A percentile compares a stretch with the other conserved stretches of the same genome.
Evolutionary conservation across 2,329 filamentous ascomycete genomes (phyloP).

Genomic region (Sclerotinia borealis): DNA sequence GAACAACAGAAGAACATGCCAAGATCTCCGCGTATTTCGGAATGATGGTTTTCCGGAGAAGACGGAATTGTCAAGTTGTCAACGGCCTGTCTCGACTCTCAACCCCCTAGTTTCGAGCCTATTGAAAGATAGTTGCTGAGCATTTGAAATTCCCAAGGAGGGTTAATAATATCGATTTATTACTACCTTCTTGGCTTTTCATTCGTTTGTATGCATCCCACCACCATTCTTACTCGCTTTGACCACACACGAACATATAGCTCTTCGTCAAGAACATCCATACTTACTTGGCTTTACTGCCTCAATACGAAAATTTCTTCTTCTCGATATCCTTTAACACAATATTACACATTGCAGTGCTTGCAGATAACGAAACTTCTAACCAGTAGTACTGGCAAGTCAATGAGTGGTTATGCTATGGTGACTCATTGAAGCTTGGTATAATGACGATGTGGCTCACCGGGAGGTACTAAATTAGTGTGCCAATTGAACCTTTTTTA

Average conservation of each 20-base stretch:
- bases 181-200: too few species aligned
- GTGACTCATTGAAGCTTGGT: not conserved
- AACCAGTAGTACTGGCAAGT: not conserved
- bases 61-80: not conserved
- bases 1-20: not conserved
- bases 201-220: too few species aligned
- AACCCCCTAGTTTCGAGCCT: too few species aligned
- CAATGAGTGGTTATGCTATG: not conserved
- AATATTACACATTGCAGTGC: too few species aligned
- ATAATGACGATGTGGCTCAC: not conserved
- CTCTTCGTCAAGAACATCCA: too few species aligned
- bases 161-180: too few species aligned
- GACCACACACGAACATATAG: too few species aligned
- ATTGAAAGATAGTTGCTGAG: too few species aligned
- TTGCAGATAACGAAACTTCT: too few species aligned
- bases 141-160: too few species aligned
- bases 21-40: not conserved
- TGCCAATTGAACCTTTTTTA: not conserved
- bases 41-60: not conserved
- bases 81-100: too few species aligned
- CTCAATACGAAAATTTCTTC: not conserved
- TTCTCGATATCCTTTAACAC: not conserved
- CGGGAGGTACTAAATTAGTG: not conserved
- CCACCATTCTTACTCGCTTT: too few species aligned
- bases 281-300: not conserved